Percentiles rank a stretch among this genome's conserved stretches.
phyloP scores from a whole-genome alignment of 2,329 filamentous ascomycete species.

The Aspergillus viridinutans region DNA sequence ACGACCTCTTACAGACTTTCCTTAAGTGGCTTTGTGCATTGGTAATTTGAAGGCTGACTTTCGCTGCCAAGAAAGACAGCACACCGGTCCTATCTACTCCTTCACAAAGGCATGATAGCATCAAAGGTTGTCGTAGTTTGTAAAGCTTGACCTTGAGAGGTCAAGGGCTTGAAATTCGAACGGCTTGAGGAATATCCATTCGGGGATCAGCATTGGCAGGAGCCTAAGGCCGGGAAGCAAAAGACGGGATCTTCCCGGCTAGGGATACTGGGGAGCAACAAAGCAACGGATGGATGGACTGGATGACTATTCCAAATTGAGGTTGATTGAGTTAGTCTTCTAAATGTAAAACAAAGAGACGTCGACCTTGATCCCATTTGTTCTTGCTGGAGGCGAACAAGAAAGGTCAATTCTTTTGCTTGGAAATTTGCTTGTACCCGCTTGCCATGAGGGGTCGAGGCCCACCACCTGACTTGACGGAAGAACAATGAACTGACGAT shows the following conservation, averaged over 20 bases:
- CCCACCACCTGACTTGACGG: slow-evolving; percentile 3
- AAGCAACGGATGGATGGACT: background rate
- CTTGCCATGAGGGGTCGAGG: background rate
- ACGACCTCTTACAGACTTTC: background rate
- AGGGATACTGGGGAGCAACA: background rate
- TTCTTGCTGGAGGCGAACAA: background rate
- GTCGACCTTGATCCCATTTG: background rate
- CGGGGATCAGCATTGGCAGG: background rate
- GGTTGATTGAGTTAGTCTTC: background rate
- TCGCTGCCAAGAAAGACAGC: background rate
- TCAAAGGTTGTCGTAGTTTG: background rate
- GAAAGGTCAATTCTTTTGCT: background rate
- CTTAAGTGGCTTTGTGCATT: too few species aligned
- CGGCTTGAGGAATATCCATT: background rate
- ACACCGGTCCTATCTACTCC: background rate
- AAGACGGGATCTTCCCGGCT: background rate
- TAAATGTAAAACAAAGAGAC: background rate
- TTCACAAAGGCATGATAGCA: background rate
- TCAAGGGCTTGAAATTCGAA: background rate
- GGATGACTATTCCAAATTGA: background rate
- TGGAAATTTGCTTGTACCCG: background rate
- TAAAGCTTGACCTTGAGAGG: background rate
- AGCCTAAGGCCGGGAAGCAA: background rate
- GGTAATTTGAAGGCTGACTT: too few species aligned
- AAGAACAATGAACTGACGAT: slow-evolving; percentile 1